Conservation (phyloP, 1,139 yeast species). For the Yamadazyma dushanensis region DNA sequence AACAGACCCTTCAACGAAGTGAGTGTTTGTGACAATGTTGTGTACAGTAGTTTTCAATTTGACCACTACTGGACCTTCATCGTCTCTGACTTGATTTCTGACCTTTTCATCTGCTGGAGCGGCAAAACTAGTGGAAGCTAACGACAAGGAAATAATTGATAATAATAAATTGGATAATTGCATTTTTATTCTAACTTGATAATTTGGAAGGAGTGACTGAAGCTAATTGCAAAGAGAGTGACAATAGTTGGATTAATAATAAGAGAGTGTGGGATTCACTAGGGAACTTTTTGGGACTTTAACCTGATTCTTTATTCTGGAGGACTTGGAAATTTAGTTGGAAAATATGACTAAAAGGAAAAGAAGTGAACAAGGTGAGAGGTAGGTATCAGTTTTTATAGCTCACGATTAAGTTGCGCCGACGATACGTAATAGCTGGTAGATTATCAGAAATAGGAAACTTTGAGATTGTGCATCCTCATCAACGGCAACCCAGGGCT, state of each 20-base stretch:
- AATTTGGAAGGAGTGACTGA: constrained; percentile 22
- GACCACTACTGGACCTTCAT: constrained; percentile 35
- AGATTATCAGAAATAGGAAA: constrained; percentile 1
- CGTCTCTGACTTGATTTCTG: constrained; percentile 26
- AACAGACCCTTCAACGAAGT: constrained; percentile 33
- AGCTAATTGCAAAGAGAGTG: constrained; percentile 14
- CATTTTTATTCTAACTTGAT: constrained; percentile 22
- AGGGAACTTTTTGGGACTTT: constrained; percentile 6
- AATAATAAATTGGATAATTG: constrained; percentile 31
- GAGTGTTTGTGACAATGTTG: constrained; percentile 31
- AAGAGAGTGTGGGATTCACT: constrained; percentile 11
- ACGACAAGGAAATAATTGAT: constrained; percentile 20
- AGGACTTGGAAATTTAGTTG: background rate
- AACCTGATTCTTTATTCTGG: too few relatives aligned
- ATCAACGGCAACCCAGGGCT: background rate
- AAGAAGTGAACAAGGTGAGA: background rate
- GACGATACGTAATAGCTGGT: constrained; percentile 1
- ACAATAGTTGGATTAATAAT: constrained; percentile 9
- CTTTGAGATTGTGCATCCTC: background rate
- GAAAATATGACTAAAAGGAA: background rate
- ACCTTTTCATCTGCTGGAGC: constrained; percentile 29
- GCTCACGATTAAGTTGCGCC: background rate
- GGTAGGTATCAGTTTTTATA: too few relatives aligned
- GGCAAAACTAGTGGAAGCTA: constrained; percentile 25
- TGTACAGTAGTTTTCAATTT: constrained; percentile 40